Evolutionary conservation across 768 basidiomycete species (phyloP).

Genomic region (Kwoniella heveanensis): DNA sequence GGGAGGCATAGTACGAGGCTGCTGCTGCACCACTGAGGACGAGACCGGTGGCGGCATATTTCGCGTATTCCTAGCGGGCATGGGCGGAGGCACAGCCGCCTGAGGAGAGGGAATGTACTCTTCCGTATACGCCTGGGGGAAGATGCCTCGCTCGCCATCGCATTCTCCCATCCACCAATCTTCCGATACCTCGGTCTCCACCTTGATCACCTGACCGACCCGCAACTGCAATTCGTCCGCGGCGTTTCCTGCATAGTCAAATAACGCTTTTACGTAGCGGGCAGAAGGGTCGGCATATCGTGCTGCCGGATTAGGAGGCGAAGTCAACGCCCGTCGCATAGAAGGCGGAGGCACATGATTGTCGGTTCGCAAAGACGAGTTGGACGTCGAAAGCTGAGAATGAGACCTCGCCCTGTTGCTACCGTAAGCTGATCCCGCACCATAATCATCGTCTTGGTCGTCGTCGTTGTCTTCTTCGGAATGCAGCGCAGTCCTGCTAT

Average conservation of each 20-base stretch:
- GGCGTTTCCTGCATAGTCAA: constrained; percentile 70
- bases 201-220: constrained; percentile 72
- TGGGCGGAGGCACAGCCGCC: constrained; percentile 32
- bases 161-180: constrained; percentile 90
- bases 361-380: constrained; percentile 11
- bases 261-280: constrained; percentile 65
- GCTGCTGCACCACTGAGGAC: constrained; percentile 15
- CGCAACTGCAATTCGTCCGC: constrained; percentile 77
- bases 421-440: not conserved
- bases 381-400: constrained; percentile 18
- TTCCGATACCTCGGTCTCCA: constrained; percentile 77
- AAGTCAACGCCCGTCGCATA: constrained; percentile 34
- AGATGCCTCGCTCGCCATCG: constrained; percentile 70
- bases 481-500: constrained; percentile 25
- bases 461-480: constrained; percentile 48
- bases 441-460: constrained; percentile 29
- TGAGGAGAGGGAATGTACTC: constrained; percentile 49
- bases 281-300: constrained; percentile 17
- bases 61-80: constrained; percentile 37
- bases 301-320: constrained; percentile 16
- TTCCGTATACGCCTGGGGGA: constrained; percentile 78
- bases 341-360: constrained; percentile 21
- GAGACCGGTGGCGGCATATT: constrained; percentile 30
- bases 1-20: constrained; percentile 50
- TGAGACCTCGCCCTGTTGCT: constrained; percentile 34